Evolutionary conservation across 2,329 filamentous ascomycete genomes (phyloP).

Genomic region (Colletotrichum higginsianum): DNA sequence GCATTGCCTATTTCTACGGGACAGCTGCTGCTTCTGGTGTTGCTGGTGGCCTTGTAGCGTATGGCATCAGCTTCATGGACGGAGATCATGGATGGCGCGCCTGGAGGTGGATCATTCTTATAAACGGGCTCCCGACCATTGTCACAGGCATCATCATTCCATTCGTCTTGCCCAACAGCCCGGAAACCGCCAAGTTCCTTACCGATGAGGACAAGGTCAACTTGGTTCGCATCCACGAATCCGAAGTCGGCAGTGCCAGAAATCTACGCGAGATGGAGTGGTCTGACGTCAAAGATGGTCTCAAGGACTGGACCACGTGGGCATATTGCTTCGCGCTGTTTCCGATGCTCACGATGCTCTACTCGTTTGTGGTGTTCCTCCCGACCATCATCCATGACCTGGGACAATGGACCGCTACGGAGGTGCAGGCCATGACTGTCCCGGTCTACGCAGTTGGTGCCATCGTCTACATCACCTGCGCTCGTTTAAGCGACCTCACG

Average conservation of each 20-base stretch:
- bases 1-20: constrained; percentile 82
- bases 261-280: constrained; percentile 64
- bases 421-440: constrained; percentile 77
- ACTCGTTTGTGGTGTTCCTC: constrained; percentile 61
- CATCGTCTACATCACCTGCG: constrained; percentile 70
- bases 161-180: constrained; percentile 69
- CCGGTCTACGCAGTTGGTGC: constrained; percentile 77
- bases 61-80: constrained; percentile 81
- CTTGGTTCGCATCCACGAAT: constrained; percentile 49
- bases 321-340: constrained; percentile 79
- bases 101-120: constrained; percentile 81
- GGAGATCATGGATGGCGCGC: constrained; percentile 67
- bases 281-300: constrained; percentile 75
- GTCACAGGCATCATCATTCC: constrained; percentile 65
- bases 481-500: constrained; percentile 62
- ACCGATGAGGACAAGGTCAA: constrained; percentile 56
- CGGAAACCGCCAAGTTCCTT: constrained; percentile 49
- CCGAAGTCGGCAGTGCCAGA: constrained; percentile 59
- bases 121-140: constrained; percentile 65
- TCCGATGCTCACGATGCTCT: constrained; percentile 83
- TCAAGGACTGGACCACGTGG: constrained; percentile 84
- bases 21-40: constrained; percentile 80
- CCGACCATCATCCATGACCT: constrained; percentile 72
- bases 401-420: constrained; percentile 67
- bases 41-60: constrained; percentile 80